phyloP scores from a whole-genome alignment of 1,284 basidiomycete species.

The Leccinum huronense region DNA sequence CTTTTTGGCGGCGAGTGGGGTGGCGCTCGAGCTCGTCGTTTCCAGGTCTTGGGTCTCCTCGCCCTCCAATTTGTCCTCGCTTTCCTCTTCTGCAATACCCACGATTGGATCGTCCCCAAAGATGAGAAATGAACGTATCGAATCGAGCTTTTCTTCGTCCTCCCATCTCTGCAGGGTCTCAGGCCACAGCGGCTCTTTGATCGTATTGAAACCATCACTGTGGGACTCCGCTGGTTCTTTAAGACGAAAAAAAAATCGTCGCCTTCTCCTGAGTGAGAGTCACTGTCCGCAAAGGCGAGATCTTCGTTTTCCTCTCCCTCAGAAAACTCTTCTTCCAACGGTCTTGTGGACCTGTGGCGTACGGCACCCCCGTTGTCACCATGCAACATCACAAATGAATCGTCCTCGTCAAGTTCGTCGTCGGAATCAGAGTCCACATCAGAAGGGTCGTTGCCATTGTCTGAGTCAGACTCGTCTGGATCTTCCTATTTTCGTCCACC shows the following conservation, averaged over 20 bases:
- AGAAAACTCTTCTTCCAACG: slow-evolving; percentile 34
- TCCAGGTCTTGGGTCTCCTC: slow-evolving; percentile 42
- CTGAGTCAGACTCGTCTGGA: slow-evolving; percentile 21
- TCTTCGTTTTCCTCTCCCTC: slow-evolving; percentile 40
- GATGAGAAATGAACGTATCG: slow-evolving; percentile 88
- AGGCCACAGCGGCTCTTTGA: slow-evolving; percentile 56
- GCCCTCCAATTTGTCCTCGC: slow-evolving; percentile 40
- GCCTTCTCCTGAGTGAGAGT: slow-evolving; percentile 67
- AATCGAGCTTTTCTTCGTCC: slow-evolving; percentile 81
- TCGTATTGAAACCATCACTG: slow-evolving; percentile 66
- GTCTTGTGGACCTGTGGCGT: slow-evolving; percentile 48
- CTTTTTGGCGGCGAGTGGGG: slow-evolving; percentile 80
- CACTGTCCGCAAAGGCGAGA: slow-evolving; percentile 76
- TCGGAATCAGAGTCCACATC: slow-evolving; percentile 30
- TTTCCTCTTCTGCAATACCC: slow-evolving; percentile 39
- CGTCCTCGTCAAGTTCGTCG: slow-evolving; percentile 14
- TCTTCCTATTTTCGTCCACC: slow-evolving; percentile 30
- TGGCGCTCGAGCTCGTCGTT: slow-evolving; percentile 41
- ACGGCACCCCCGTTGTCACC: slow-evolving; percentile 47
- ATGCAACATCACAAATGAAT: slow-evolving; percentile 32
- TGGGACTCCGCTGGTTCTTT: slow-evolving; percentile 42
- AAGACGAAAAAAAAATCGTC: slow-evolving; percentile 75
- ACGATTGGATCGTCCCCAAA: slow-evolving; percentile 58
- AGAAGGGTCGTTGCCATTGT: neutral
- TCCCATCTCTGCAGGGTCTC: slow-evolving; percentile 75